These are phyloP conservation scores for Penicilliopsis zonata DNA, from an alignment of 495 filamentous ascomycete genomes.

Conservation along the genomic window DNA sequence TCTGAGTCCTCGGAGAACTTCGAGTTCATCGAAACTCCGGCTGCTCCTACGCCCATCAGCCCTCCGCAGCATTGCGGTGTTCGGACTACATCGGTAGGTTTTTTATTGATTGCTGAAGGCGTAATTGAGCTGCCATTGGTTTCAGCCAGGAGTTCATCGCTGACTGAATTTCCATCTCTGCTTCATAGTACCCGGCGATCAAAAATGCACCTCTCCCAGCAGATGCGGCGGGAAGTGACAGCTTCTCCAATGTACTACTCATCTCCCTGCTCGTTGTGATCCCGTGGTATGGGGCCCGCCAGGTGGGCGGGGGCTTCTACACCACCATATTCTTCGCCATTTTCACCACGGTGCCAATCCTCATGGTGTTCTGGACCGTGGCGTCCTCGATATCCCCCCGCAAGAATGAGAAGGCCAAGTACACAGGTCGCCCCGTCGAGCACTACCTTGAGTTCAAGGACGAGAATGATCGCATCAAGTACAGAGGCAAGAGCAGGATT, in stretches of 20 bases:
- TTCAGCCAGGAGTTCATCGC: neutral
- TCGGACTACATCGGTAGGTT: slow-evolving; percentile 42
- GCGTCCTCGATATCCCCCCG: slow-evolving; percentile 46
- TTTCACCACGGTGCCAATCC: slow-evolving; percentile 42
- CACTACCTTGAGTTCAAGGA: slow-evolving; percentile 52
- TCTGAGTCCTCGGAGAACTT: slow-evolving; percentile 50
- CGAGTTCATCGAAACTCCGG: slow-evolving; percentile 55
- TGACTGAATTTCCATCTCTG: neutral
- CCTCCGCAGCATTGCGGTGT: slow-evolving; percentile 42
- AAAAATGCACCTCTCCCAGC: slow-evolving; percentile 53
- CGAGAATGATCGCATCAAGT: slow-evolving; percentile 42
- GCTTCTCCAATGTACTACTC: slow-evolving; percentile 44
- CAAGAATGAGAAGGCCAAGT: slow-evolving; percentile 49
- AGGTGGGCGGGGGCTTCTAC: slow-evolving; percentile 41
- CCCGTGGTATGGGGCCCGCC: slow-evolving; percentile 40
- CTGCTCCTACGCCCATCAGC: slow-evolving; percentile 34
- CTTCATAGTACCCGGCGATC: slow-evolving; percentile 43
- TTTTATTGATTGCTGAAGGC: slow-evolving; percentile 1
- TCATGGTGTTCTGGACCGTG: slow-evolving; percentile 46
- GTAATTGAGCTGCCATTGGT: slow-evolving; percentile 1
- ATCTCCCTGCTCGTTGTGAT: slow-evolving; percentile 34
- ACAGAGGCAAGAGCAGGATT: slow-evolving; percentile 49
- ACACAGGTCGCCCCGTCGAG: slow-evolving; percentile 49
- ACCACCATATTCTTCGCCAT: slow-evolving; percentile 45
- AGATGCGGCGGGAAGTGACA: slow-evolving; percentile 42